phyloP scores from a whole-genome alignment of 2,329 filamentous ascomycete species.

The Cyclaneusma minus region DNA sequence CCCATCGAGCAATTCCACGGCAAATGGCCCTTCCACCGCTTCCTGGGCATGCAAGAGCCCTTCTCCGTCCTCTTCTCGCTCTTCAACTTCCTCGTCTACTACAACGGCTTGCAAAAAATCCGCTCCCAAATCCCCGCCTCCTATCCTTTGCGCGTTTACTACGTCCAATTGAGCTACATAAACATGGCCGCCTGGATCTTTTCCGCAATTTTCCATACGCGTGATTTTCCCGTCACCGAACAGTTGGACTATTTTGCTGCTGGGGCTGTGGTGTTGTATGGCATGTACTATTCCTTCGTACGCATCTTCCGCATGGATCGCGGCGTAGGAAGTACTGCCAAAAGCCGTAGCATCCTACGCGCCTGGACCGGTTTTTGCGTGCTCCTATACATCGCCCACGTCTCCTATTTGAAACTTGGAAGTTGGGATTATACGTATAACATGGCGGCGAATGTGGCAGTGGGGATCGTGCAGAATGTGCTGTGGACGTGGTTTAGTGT shows the following conservation, averaged over 20 bases:
- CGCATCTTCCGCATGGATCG: slow-evolving; percentile 72
- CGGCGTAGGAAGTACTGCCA: slow-evolving; percentile 23
- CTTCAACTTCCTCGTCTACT: slow-evolving; percentile 79
- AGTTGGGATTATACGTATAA: slow-evolving; percentile 96
- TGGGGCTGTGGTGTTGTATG: slow-evolving; percentile 79
- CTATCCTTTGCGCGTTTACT: slow-evolving; percentile 70
- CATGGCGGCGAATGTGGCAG: slow-evolving; percentile 83
- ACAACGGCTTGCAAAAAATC: slow-evolving; percentile 57
- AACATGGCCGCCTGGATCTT: slow-evolving; percentile 75
- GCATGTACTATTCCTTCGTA: slow-evolving; percentile 71
- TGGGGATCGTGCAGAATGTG: slow-evolving; percentile 65
- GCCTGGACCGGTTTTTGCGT: slow-evolving; percentile 65
- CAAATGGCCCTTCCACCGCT: slow-evolving; percentile 92
- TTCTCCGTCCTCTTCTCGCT: slow-evolving; percentile 87
- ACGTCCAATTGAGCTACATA: slow-evolving; percentile 63
- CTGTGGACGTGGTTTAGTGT: slow-evolving; percentile 81
- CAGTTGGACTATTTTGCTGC: slow-evolving; percentile 94
- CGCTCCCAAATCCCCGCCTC: slow-evolving; percentile 51
- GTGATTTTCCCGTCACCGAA: slow-evolving; percentile 76
- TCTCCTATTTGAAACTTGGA: slow-evolving; percentile 72
- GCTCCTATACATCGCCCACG: slow-evolving; percentile 56
- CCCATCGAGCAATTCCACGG: slow-evolving; percentile 87
- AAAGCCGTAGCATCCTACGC: slow-evolving; percentile 33
- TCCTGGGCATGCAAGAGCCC: slow-evolving; percentile 88
- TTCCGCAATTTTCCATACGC: slow-evolving; percentile 81